phyloP scores from a whole-genome alignment of 352 stramenopile genomes.

The Thalassiosira hispida region DNA sequence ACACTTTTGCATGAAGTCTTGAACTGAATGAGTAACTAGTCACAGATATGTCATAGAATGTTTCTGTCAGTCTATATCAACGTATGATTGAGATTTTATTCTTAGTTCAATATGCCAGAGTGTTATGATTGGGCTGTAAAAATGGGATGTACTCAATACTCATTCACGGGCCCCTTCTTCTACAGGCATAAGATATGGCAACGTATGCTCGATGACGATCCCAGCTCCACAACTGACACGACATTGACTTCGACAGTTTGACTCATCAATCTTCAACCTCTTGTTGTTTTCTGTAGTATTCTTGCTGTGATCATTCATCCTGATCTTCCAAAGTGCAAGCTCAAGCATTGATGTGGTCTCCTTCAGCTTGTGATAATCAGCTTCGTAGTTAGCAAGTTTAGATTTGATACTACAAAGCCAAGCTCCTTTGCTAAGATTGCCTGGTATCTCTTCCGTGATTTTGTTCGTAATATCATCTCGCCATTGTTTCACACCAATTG shows the following conservation, averaged over 20 bases:
- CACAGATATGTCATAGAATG: too few relatives aligned
- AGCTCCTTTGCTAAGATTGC: not conserved
- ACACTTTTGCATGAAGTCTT: too few relatives aligned
- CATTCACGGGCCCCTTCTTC: too few relatives aligned
- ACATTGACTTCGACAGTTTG: not conserved
- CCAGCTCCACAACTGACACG: constrained; percentile 9
- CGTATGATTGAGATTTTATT: too few relatives aligned
- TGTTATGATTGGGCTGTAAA: too few relatives aligned
- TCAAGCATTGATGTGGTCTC: constrained; percentile 13
- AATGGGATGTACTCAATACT: too few relatives aligned
- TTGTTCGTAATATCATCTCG: not conserved
- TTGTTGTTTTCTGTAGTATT: not conserved
- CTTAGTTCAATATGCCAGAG: too few relatives aligned
- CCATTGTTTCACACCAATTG: not conserved
- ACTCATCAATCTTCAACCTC: not conserved
- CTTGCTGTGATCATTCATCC: not conserved
- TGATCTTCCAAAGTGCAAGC: constrained; percentile 18
- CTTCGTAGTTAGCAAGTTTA: not conserved
- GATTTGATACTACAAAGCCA: not conserved
- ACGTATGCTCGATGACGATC: constrained; percentile 9
- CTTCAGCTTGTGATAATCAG: not conserved
- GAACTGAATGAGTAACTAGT: too few relatives aligned
- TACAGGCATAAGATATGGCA: constrained; percentile 16
- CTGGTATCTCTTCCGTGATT: not conserved
- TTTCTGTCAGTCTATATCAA: too few relatives aligned